These are phyloP conservation scores for Leptodontidium sp. DNA, from an alignment of 2,329 filamentous ascomycete species.

Conservation along the genomic window DNA sequence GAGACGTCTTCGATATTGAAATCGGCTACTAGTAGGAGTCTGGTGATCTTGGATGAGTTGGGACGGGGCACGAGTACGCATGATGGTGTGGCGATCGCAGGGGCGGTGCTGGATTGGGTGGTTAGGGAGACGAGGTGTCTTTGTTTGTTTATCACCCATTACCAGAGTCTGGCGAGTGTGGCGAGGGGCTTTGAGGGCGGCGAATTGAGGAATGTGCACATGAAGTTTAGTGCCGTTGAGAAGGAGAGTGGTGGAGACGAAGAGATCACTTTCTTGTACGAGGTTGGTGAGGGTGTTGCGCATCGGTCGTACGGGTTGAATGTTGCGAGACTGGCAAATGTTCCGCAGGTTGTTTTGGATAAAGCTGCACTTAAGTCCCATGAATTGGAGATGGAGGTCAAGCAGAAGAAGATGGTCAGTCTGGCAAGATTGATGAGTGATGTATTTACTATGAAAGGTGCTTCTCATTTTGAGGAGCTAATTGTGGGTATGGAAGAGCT, in stretches of 20 bases:
- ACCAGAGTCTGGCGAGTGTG: slow-evolving; percentile 81
- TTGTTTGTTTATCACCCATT: slow-evolving; percentile 97
- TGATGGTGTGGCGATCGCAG: slow-evolving; percentile 94
- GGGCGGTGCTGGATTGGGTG: slow-evolving; percentile 87
- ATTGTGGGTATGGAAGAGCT: slow-evolving; percentile 62
- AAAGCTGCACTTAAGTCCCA: slow-evolving; percentile 80
- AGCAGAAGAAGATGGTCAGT: slow-evolving; percentile 62
- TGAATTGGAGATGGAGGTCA: slow-evolving; percentile 80
- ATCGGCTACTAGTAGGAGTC: slow-evolving; percentile 80
- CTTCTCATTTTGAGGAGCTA: slow-evolving; percentile 42
- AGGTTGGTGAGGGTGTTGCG: slow-evolving; percentile 88
- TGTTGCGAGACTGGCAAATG: slow-evolving; percentile 84
- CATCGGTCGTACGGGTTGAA: slow-evolving; percentile 95
- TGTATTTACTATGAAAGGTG: slow-evolving; percentile 36
- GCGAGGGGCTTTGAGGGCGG: slow-evolving; percentile 70
- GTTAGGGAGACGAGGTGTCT: slow-evolving; percentile 77
- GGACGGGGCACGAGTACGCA: slow-evolving; percentile 94
- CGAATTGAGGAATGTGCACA: slow-evolving; percentile 87
- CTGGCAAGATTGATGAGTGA: slow-evolving; percentile 41
- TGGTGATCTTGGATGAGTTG: slow-evolving; percentile 94
- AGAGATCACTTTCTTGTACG: slow-evolving; percentile 93
- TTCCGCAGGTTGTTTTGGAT: slow-evolving; percentile 80
- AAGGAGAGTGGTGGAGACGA: slow-evolving; percentile 61
- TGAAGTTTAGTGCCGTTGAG: slow-evolving; percentile 73
- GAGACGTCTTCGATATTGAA: slow-evolving; percentile 93